Base-by-base conservation (phyloP, 495 filamentous ascomycete species). In the Bacidia rubella region DNA sequence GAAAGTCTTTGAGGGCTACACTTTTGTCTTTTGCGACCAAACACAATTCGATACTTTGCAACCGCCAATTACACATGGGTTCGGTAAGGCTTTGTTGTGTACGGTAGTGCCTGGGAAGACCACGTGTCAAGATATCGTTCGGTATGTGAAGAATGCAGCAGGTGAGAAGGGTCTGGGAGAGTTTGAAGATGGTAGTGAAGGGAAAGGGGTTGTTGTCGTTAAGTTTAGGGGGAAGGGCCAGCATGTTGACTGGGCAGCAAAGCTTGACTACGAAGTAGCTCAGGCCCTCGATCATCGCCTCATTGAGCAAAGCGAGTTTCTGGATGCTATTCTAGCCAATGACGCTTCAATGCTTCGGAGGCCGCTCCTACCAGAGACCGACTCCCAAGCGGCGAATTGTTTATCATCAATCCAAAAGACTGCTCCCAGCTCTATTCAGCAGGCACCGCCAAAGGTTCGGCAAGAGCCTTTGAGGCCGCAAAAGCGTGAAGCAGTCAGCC, bases 241-340 rank as follows among this genome's bases (percentile, higher is more conserved):
- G 2, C 70, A 75, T 47, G 73, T 76, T 48, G 73, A 80, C 2
- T 95, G 88, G 88, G 83, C 74, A 15, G 73, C 74, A 42, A 68
- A 83, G 20, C 76, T 94, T 57, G 70, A 78, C 52, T 78, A 74
- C 22, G 66, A 79, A 2, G 76, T 90, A 41, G 83, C 87, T 4
- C 58, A 79, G 24, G 71, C 73, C 42, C 76, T 90, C 15, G 84
- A 87, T 52, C 87, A 90, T 59, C 79, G 86, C 2, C 79, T 90
- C 20, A 81, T 96, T 45, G 82, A 90, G 51, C 92, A 96, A 64
- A 87, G 82, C 46, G 90, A 95, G 56, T 95, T 98, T 55, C 73
- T 98, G 9, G 88, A 95, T 66, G 86, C 86, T 2, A 95, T 98
- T 45, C 65, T 97, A 17, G 79, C 68, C 11, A 82, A 81, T 50